Percentiles rank a stretch among this genome's conserved stretches.
phyloP scores from a whole-genome alignment of 495 filamentous ascomycete genomes.

The Filosporella fistucella region DNA sequence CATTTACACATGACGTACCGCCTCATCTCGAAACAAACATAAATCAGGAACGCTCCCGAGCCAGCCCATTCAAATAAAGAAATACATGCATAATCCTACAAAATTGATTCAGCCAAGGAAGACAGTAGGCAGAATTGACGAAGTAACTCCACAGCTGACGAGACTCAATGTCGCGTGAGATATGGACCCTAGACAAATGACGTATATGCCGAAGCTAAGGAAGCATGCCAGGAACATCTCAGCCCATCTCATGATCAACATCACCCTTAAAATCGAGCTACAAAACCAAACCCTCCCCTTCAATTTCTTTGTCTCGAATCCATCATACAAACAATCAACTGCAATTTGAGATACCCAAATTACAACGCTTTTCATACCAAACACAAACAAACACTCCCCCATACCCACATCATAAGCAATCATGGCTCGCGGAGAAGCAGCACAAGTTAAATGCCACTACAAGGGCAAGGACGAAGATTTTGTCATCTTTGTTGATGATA shows the following conservation, averaged over 20 bases:
- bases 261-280: slow-evolving; percentile 12
- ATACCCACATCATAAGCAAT: slow-evolving; percentile 24
- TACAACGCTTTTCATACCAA: slow-evolving; percentile 1
- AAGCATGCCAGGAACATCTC: slow-evolving; percentile 16
- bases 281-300: slow-evolving; percentile 15
- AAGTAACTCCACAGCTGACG: slow-evolving; percentile 5
- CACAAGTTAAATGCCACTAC: slow-evolving; percentile 79
- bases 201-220: slow-evolving; percentile 5
- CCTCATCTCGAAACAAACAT: slow-evolving; percentile 6
- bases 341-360: neutral
- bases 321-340: slow-evolving; percentile 1
- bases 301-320: slow-evolving; percentile 1
- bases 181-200: slow-evolving; percentile 13
- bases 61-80: neutral
- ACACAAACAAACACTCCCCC: neutral
- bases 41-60: slow-evolving; percentile 5
- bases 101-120: slow-evolving; percentile 1
- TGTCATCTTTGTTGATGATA: slow-evolving; percentile 80
- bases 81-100: slow-evolving; percentile 6
- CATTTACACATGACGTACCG: slow-evolving; percentile 18
- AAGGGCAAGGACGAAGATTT: slow-evolving; percentile 87
- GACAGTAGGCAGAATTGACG: neutral
- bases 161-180: slow-evolving; percentile 16
- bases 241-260: neutral
- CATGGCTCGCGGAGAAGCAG: slow-evolving; percentile 78